Evolutionary conservation across 441 rosid genomes (phyloP).

Genomic region (Manihot esculenta): DNA sequence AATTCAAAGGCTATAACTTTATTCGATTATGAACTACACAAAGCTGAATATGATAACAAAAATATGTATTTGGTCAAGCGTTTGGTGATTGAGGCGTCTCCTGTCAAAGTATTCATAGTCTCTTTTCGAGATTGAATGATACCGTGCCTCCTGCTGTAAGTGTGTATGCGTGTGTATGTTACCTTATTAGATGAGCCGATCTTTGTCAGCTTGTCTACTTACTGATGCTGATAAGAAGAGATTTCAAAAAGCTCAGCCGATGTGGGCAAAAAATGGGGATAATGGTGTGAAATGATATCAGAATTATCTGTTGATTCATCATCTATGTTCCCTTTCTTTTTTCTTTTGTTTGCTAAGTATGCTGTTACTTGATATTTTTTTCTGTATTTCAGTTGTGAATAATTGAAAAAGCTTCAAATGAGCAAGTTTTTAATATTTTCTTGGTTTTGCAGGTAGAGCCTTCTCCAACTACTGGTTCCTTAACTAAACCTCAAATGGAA

Average conservation of each 20-base stretch:
- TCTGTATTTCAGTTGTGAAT: background rate
- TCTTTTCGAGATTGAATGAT: constrained; percentile 1
- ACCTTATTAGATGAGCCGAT: constrained; percentile 18
- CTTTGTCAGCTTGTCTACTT: constrained; percentile 2
- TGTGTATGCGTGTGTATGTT: constrained; percentile 10
- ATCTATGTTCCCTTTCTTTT: constrained; percentile 10
- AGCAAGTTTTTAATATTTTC: constrained; percentile 20
- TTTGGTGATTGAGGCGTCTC: constrained; percentile 14
- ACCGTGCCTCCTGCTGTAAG: background rate
- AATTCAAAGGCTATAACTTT: background rate
- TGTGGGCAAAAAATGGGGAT: constrained; percentile 8
- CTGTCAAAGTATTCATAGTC: background rate
- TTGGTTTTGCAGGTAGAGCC: constrained; percentile 68
- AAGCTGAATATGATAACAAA: background rate
- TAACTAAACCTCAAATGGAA: constrained; percentile 54
- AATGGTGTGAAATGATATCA: constrained; percentile 12
- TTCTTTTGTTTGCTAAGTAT: constrained; percentile 13
- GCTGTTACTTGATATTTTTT: background rate
- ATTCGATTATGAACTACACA: background rate
- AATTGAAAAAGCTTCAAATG: too few species aligned
- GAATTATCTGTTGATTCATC: constrained; percentile 13
- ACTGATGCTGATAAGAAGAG: constrained; percentile 21
- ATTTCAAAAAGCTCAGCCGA: constrained; percentile 19
- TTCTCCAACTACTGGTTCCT: constrained; percentile 93
- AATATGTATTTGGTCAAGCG: constrained; percentile 1